These are phyloP conservation scores for Sphaceloma murrayae DNA, from an alignment of 2,329 filamentous ascomycete genomes.

Conservation along the genomic window DNA sequence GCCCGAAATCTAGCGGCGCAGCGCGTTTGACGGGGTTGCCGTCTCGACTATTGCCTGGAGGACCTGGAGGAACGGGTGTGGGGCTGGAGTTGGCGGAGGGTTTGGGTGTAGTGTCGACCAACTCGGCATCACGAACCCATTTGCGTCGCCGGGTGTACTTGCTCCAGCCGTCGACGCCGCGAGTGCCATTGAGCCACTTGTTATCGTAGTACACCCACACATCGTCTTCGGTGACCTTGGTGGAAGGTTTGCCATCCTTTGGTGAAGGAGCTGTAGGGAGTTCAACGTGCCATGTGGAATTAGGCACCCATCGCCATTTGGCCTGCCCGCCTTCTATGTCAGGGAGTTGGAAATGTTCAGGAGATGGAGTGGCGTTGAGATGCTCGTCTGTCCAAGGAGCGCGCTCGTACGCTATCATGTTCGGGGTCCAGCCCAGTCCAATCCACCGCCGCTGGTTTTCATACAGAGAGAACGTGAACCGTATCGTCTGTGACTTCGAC, in stretches of 20 bases:
- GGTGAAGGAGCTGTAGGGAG: slow-evolving; percentile 39
- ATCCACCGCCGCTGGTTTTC: slow-evolving; percentile 96
- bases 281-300: slow-evolving; percentile 78
- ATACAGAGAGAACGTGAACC: slow-evolving; percentile 92
- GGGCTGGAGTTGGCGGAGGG: slow-evolving; percentile 23
- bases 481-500: slow-evolving; percentile 56
- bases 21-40: slow-evolving; percentile 4
- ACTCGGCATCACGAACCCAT: slow-evolving; percentile 93
- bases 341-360: slow-evolving; percentile 61
- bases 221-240: slow-evolving; percentile 41
- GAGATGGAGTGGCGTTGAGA: slow-evolving; percentile 66
- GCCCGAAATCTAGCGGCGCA: slow-evolving; percentile 15
- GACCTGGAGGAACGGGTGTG: slow-evolving; percentile 32
- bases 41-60: slow-evolving; percentile 18
- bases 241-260: slow-evolving; percentile 17
- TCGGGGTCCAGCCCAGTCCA: slow-evolving; percentile 88
- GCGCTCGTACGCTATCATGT: slow-evolving; percentile 81
- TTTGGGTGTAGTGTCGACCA: slow-evolving; percentile 60
- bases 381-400: slow-evolving; percentile 94
- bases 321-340: slow-evolving; percentile 55
- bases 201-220: slow-evolving; percentile 99
- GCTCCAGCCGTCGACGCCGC: slow-evolving; percentile 83
- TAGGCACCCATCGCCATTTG: slow-evolving; percentile 73
- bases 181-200: slow-evolving; percentile 87
- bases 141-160: slow-evolving; percentile 87